Conservation (phyloP, 2,329 filamentous ascomycete genomes). For the Mycosphaerella sp. region DNA sequence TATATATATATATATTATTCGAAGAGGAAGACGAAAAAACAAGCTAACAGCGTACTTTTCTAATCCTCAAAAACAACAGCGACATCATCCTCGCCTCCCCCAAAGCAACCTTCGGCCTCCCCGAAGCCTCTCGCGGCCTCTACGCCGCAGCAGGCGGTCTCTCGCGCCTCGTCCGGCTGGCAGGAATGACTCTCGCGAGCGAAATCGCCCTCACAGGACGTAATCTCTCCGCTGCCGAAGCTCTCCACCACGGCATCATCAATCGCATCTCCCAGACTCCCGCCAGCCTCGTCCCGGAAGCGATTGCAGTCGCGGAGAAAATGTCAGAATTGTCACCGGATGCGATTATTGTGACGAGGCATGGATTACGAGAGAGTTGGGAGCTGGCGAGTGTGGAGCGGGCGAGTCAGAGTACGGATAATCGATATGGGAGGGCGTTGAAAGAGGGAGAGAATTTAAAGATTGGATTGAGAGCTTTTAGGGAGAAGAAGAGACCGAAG, state of each 20-base stretch:
- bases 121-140: conserved; percentile 51
- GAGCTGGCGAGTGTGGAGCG: conserved; percentile 40
- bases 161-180: conserved; percentile 45
- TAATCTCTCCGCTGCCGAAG: conserved; percentile 42
- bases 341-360: conserved; percentile 38
- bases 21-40: too few species aligned
- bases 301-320: conserved; percentile 34
- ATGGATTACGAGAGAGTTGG: conserved; percentile 37
- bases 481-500: conserved; percentile 44
- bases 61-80: background rate
- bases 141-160: conserved; percentile 49
- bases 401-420: conserved; percentile 38
- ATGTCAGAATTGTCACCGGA: conserved; percentile 36
- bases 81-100: conserved; percentile 51
- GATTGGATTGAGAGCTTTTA: conserved; percentile 48
- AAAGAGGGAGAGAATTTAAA: conserved; percentile 44
- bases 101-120: conserved; percentile 47
- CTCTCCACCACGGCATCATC: conserved; percentile 38
- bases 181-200: conserved; percentile 44
- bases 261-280: conserved; percentile 35
- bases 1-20: too few species aligned
- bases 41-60: too few species aligned
- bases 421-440: conserved; percentile 39
- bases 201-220: conserved; percentile 47
- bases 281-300: conserved; percentile 35